Conservation (phyloP, 2,329 filamentous ascomycete species). For the Colletotrichum gloeosporioides region DNA sequence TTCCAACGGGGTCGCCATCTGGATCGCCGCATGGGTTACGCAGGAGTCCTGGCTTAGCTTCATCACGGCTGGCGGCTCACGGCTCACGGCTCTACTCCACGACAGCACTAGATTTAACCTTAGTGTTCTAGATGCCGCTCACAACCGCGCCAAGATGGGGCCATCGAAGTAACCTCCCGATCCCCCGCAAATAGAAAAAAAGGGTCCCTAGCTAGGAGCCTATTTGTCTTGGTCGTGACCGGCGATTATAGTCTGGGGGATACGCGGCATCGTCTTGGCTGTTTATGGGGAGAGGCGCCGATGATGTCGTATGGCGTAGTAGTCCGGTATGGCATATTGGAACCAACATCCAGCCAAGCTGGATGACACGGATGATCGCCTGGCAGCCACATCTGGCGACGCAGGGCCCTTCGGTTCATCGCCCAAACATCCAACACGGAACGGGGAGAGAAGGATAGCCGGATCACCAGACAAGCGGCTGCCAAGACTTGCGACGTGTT, state of each 20-base stretch:
- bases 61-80: neutral
- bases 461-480: neutral
- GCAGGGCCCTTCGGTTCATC: slow-evolving; percentile 3
- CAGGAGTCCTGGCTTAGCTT: neutral
- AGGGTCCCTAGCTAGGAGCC: neutral
- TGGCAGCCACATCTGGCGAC: neutral
- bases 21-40: slow-evolving; percentile 15
- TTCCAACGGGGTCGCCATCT: neutral
- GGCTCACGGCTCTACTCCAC: neutral
- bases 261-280: neutral
- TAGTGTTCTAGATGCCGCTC: neutral
- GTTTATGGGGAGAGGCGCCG: neutral
- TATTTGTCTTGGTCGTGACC: neutral
- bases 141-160: neutral
- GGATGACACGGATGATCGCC: neutral
- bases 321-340: neutral
- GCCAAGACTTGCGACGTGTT: neutral
- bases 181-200: neutral
- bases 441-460: neutral
- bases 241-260: neutral
- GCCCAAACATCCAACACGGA: neutral
- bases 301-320: neutral
- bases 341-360: neutral
- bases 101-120: neutral
- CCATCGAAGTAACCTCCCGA: neutral